These are phyloP conservation scores for Chaetoceros tenuissimus DNA, from an alignment of 108 stramenopile genomes.

Conservation along the genomic window DNA sequence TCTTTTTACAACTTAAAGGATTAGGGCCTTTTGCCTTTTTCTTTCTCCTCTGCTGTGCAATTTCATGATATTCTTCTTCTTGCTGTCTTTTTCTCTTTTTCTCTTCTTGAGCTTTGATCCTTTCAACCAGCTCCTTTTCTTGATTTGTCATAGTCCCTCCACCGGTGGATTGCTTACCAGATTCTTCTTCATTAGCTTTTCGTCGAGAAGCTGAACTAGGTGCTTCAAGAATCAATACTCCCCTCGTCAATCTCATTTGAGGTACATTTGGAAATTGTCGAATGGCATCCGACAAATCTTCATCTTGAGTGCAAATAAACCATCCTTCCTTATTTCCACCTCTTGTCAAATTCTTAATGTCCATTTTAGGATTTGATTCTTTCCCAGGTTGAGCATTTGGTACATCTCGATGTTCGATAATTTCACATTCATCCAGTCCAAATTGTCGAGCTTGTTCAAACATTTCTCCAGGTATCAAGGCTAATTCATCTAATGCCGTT, in stretches of 20 bases:
- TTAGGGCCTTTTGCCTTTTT: conserved; percentile 66
- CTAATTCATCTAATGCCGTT: conserved; percentile 36
- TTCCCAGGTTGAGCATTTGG: conserved; percentile 3
- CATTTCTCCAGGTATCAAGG: conserved; percentile 12
- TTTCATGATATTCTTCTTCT: not conserved
- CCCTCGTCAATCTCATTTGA: conserved; percentile 49
- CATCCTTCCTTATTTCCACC: conserved; percentile 33
- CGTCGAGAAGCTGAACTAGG: conserved; percentile 51
- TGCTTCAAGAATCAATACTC: conserved; percentile 58
- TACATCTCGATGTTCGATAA: conserved; percentile 23
- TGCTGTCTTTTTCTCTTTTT: conserved; percentile 12
- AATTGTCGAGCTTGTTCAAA: conserved; percentile 34
- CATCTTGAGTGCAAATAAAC: conserved; percentile 78
- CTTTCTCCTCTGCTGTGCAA: conserved; percentile 23
- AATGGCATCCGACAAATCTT: conserved; percentile 39
- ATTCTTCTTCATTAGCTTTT: conserved; percentile 34
- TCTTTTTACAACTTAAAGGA: conserved; percentile 70
- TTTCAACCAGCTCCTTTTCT: conserved; percentile 42
- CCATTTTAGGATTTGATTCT: conserved; percentile 14
- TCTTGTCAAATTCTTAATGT: conserved; percentile 24
- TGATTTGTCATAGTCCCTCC: conserved; percentile 37
- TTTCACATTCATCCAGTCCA: conserved; percentile 47
- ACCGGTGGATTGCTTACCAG: conserved; percentile 40
- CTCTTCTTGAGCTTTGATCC: conserved; percentile 24
- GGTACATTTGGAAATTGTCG: conserved; percentile 49